Base-by-base conservation (phyloP, 2,329 filamentous ascomycete species). In the Arthrobotrys conoides region DNA sequence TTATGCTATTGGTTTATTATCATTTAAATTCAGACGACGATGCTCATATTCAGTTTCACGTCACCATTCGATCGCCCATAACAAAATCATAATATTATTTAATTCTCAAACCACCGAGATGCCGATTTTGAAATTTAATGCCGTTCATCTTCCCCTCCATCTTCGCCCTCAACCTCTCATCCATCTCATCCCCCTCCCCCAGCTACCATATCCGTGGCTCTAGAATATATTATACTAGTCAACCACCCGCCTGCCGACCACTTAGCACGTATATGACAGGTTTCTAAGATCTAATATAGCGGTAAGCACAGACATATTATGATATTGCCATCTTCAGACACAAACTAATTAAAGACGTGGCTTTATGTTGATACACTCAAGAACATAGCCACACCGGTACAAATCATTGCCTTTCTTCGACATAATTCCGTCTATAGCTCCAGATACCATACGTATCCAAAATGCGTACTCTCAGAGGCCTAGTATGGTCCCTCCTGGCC, bases 51-150 rank as follows among this genome's bases (percentile, higher is more conserved):
- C 3, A 6, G 22, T 51, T 51, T 51, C 48, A 24, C 24, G 27
- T n/a, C 5, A 27, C 5, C 5, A 9, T 36, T 36, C 27, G 44
- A 46, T 55, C 51, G n/a, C 8, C 18, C 14, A 27, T 27, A 33
- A 36, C 30, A 33, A 33, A 55, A 55, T 18, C 16, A 55, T 55
- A 33, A 55, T 55, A 55, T 30, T 18, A 36, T 55, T 14, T 41
- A 30, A n/a, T 33, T 16, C 12, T 10, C n/a, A 33, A 55, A 1
- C 10, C 16, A 27, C 8, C n/a, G 14, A 2, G 18, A 55, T 18
- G 2, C 5, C 27, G 22, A 12, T 5, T n/a, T 27, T 55, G 24
- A 33, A 1, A 5, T 33, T 14, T 51, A 14, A 22, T 4, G 14
- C 30, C 30, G 0, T 57, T 16, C 44, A 10, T 18, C 44, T 49